A percentile compares a stretch with the other conserved stretches of the same genome.
These are phyloP conservation scores for Apophysomyces elegans DNA, from an alignment of 371 early-diverging fungal genomes.

Conservation along the genomic window DNA sequence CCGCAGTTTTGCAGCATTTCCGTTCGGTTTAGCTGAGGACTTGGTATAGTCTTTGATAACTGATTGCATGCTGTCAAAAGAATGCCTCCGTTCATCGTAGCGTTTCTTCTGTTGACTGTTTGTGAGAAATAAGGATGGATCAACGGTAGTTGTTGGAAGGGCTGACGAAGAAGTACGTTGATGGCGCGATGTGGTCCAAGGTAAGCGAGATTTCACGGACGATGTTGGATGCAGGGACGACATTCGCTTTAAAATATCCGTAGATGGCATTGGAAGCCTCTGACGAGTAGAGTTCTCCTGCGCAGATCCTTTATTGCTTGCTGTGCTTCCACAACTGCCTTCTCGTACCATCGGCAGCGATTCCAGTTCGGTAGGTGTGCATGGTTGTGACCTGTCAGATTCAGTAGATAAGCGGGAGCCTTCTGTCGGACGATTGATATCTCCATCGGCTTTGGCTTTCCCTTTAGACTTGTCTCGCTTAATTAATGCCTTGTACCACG, in stretches of 20 bases:
- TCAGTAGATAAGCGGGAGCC: not conserved
- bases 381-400: slow-evolving; percentile 4
- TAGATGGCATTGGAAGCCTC: not conserved
- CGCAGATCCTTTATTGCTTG: not conserved
- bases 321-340: slow-evolving; percentile 12
- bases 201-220: slow-evolving; percentile 1
- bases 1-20: not conserved
- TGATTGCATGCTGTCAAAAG: slow-evolving; percentile 20
- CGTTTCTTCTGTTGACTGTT: not conserved
- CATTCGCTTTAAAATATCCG: not conserved
- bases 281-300: not conserved
- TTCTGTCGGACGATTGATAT: slow-evolving; percentile 8
- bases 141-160: not conserved
- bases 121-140: not conserved
- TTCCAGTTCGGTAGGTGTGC: not conserved
- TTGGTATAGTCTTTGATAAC: slow-evolving; percentile 1
- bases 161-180: slow-evolving; percentile 20
- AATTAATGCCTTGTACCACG: slow-evolving; percentile 30
- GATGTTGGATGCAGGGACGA: not conserved
- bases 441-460: slow-evolving; percentile 15
- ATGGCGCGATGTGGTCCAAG: slow-evolving; percentile 4
- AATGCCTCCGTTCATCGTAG: slow-evolving; percentile 13
- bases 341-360: slow-evolving; percentile 19
- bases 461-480: slow-evolving; percentile 26
- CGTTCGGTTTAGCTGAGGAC: not conserved